Evolutionary conservation across 148 eudicot species (phyloP).

Genomic region (Chenopodium album): DNA sequence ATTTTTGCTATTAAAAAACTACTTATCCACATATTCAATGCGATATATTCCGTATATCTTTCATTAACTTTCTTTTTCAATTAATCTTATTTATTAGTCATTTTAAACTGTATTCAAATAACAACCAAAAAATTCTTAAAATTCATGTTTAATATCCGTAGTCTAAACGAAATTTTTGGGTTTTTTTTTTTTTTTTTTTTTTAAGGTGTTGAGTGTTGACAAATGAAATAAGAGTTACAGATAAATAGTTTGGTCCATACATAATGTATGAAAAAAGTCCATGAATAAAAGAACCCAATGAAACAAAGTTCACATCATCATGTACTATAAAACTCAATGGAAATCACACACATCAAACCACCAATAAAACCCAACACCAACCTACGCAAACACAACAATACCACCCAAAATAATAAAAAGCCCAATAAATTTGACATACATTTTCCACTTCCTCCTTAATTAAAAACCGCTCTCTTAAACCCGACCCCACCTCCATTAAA

Average conservation of each 20-base stretch:
- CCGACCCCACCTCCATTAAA: slow-evolving; percentile 9
- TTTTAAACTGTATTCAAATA: too few relatives aligned
- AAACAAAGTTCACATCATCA: neutral
- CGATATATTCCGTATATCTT: too few relatives aligned
- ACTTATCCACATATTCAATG: too few relatives aligned
- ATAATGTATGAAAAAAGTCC: neutral
- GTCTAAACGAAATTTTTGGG: too few relatives aligned
- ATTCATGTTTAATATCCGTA: too few relatives aligned
- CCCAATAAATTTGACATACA: neutral
- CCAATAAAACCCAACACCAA: neutral
- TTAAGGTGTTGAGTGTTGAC: too few relatives aligned
- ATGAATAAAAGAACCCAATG: neutral
- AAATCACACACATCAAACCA: slow-evolving; percentile 20
- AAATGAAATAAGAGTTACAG: too few relatives aligned
- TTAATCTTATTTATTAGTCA: too few relatives aligned
- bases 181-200: too few relatives aligned
- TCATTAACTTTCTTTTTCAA: too few relatives aligned
- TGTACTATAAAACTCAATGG: slow-evolving; percentile 1
- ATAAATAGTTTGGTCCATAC: neutral
- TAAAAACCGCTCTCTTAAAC: neutral
- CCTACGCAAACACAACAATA: neutral
- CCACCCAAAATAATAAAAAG: neutral
- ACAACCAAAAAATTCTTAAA: too few relatives aligned
- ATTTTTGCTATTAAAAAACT: too few relatives aligned
- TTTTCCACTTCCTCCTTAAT: neutral